Evolutionary conservation across 2,329 filamentous ascomycete species (phyloP).

Genomic region (Colletotrichum echinochloae): DNA sequence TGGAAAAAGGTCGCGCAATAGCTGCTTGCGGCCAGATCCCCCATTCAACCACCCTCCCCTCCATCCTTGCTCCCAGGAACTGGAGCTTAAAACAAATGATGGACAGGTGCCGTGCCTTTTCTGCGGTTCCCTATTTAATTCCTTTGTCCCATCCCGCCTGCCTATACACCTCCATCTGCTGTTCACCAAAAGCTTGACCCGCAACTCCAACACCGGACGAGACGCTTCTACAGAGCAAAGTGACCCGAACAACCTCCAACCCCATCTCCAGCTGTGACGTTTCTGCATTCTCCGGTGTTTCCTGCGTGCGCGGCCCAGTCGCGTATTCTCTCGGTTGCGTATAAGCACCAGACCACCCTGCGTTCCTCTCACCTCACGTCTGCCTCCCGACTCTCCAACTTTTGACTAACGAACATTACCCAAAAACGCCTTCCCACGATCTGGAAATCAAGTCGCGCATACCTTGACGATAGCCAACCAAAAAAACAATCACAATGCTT

Average conservation of each 20-base stretch:
- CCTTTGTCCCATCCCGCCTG: conserved; percentile 19
- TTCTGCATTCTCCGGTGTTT: not conserved
- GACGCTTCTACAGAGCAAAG: not conserved
- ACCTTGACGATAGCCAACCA: not conserved
- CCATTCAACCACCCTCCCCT: conserved; percentile 1
- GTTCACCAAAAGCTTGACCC: not conserved
- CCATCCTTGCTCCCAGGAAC: conserved; percentile 12
- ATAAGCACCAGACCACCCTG: not conserved
- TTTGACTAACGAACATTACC: not conserved
- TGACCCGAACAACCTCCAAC: too few relatives aligned
- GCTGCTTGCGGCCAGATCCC: conserved; percentile 30
- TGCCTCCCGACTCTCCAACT: not conserved
- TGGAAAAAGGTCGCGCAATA: conserved; percentile 35
- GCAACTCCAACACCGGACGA: not conserved
- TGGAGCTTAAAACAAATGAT: conserved; percentile 31
- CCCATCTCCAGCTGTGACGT: not conserved
- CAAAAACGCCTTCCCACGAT: not conserved
- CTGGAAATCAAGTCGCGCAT: not conserved
- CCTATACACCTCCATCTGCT: not conserved
- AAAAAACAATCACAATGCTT: conserved; percentile 51
- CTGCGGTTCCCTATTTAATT: conserved; percentile 32
- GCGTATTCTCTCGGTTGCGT: not conserved
- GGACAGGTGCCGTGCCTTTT: conserved; percentile 3
- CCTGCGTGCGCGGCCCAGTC: not conserved
- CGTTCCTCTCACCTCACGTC: not conserved